Conservation (phyloP, 2,329 filamentous ascomycete species). For the Aspergillus hiratsukae region DNA sequence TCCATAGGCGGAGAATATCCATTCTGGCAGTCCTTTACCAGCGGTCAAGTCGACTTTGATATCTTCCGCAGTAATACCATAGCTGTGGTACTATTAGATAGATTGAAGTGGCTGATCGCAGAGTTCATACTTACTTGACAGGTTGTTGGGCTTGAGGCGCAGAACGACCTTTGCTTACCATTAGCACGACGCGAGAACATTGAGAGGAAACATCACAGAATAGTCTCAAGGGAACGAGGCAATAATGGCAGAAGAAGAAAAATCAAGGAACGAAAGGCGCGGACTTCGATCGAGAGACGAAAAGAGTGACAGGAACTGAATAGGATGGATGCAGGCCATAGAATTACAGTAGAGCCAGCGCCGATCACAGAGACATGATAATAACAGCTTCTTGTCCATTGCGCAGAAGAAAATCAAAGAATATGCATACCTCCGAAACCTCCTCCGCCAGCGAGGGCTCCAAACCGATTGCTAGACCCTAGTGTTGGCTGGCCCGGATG, state of each 20-base stretch:
- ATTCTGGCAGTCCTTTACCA: slow-evolving; percentile 65
- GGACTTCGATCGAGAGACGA: neutral
- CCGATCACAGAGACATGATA: neutral
- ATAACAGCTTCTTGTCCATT: neutral
- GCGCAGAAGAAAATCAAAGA: neutral
- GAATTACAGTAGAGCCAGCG: neutral
- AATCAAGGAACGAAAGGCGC: neutral
- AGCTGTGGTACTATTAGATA: slow-evolving; percentile 33
- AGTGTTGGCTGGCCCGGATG: slow-evolving; percentile 47
- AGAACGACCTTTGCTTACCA: slow-evolving; percentile 16
- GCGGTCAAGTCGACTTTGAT: slow-evolving; percentile 63
- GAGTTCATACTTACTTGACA: slow-evolving; percentile 19
- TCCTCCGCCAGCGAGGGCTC: slow-evolving; percentile 40
- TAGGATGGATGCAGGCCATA: neutral
- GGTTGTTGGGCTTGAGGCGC: slow-evolving; percentile 15
- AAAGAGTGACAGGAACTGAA: neutral
- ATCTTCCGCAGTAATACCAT: slow-evolving; percentile 53
- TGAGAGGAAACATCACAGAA: neutral
- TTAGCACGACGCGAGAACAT: neutral
- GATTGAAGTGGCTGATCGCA: slow-evolving; percentile 3
- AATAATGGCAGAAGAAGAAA: neutral
- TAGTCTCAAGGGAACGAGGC: neutral
- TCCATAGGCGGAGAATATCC: slow-evolving; percentile 82
- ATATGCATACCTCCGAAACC: slow-evolving; percentile 37
- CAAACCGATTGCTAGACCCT: slow-evolving; percentile 56